These are phyloP conservation scores for Epichloe coenophiala DNA, from an alignment of 2,329 filamentous ascomycete genomes.

Conservation along the genomic window DNA sequence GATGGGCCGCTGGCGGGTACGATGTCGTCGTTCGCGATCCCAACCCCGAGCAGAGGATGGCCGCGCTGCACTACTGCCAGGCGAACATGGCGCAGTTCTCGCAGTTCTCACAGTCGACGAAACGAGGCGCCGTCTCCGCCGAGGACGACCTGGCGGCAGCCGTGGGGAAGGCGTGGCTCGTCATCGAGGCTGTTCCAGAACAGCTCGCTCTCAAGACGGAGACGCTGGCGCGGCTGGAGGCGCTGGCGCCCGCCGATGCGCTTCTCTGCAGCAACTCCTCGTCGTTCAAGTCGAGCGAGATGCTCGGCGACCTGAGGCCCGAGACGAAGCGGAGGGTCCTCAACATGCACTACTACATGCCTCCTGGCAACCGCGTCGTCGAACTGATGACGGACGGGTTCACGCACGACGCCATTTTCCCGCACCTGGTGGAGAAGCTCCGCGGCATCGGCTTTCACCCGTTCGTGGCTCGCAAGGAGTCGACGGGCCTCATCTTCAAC, in stretches of 20 bases:
- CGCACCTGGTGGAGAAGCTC: constrained; percentile 28
- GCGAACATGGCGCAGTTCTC: constrained; percentile 15
- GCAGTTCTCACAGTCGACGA: constrained; percentile 12
- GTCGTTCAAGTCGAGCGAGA: constrained; percentile 35
- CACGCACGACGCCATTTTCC: constrained; percentile 28
- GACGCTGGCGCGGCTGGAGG: constrained; percentile 6
- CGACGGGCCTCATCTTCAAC: constrained; percentile 41
- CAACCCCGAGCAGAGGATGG: constrained; percentile 19
- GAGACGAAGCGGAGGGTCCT: constrained; percentile 23
- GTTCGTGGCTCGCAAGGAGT: constrained; percentile 30
- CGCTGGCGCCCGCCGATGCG: constrained; percentile 27
- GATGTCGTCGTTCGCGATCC: constrained; percentile 29
- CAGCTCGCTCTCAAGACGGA: constrained; percentile 32
- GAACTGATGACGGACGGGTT: constrained; percentile 39
- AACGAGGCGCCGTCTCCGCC: constrained; percentile 17
- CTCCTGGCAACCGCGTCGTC: constrained; percentile 29
- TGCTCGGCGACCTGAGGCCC: constrained; percentile 28
- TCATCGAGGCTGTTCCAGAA: constrained; percentile 37
- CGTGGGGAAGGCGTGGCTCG: constrained; percentile 34
- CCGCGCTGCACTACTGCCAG: constrained; percentile 25
- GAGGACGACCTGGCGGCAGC: constrained; percentile 25
- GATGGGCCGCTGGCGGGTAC: constrained; percentile 28
- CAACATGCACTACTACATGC: constrained; percentile 38
- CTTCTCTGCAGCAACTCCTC: constrained; percentile 38
- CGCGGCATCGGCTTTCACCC: constrained; percentile 27